Conservation (phyloP, 192 early-diverging fungal genomes). For the Spizellomyces punctatus region DNA sequence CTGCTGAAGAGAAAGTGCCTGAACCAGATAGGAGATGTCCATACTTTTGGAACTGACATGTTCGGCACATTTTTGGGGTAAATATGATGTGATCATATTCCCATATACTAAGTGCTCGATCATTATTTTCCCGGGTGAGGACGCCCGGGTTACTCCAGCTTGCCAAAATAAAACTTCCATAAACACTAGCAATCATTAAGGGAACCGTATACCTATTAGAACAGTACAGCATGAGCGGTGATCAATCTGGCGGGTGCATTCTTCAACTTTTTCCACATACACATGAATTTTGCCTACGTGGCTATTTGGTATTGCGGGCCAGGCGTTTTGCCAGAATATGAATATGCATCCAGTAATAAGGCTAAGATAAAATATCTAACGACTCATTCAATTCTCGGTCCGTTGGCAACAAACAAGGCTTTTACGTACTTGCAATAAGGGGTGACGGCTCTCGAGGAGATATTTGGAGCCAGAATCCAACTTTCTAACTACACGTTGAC, state of each 20-base stretch:
- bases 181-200: slow-evolving; percentile 22
- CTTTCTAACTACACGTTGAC: slow-evolving; percentile 3
- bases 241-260: background rate
- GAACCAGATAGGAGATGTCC: background rate
- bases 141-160: slow-evolving; percentile 42
- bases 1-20: background rate
- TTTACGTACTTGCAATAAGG: slow-evolving; percentile 36
- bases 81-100: slow-evolving; percentile 49
- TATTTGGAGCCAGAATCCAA: slow-evolving; percentile 5
- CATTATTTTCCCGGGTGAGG: slow-evolving; percentile 38
- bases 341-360: slow-evolving; percentile 38
- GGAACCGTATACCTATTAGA: slow-evolving; percentile 32
- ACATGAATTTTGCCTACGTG: slow-evolving; percentile 31
- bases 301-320: slow-evolving; percentile 34
- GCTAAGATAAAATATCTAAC: slow-evolving; percentile 45
- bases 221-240: background rate
- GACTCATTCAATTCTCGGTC: background rate
- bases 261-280: slow-evolving; percentile 15
- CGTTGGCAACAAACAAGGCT: background rate
- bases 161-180: slow-evolving; percentile 41
- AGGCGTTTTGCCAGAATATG: slow-evolving; percentile 39
- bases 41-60: slow-evolving; percentile 52
- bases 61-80: slow-evolving; percentile 38
- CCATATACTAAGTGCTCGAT: slow-evolving; percentile 28
- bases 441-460: slow-evolving; percentile 30